Evolutionary conservation across 106 monocot genomes (phyloP), one percentile per base, ranked within the genome.

Genomic region (Apostasia ramifera): DNA sequence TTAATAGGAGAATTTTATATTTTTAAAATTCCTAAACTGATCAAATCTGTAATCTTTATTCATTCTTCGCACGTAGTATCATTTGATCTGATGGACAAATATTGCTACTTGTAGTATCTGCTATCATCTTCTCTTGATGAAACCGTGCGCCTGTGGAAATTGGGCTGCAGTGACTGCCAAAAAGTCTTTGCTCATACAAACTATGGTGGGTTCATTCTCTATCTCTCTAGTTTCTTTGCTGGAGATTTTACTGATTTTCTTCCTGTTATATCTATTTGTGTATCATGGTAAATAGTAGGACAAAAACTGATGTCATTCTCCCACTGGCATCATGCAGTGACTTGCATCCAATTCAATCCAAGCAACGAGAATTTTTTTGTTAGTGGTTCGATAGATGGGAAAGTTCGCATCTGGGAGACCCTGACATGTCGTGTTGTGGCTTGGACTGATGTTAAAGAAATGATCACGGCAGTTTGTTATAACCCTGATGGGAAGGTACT

Each of bases 311-410:
- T 65, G 4, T 56, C 14, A 65, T 65, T 37, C n/a, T 45, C 11
- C 45, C 37, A 7, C n/a, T 65, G 65, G 7, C 52, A 75, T 67
- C 63, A 67, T 75, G 81, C 80, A 94, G 93, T 94, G 55, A 89
- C 93, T 26, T 89, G 83, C 38, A 70, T 89, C 50, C 93, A 94
- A 44, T 89, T 89, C 62, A 84, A 87, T 69, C 93, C 93, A 5
- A 50, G 68, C 0, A 67, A 86, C 49, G 89, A 90, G 61, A 69
- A 73, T 47, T 94, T 78, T 48, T 86, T 94, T 50, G 69, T 94
- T 48, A 94, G 86, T 53, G 89, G 93, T 7, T 94, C 82, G 7
- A 80, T 94, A 67, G 93, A 94, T 75, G 93, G 93, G 1, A 89
- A 86, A 71, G 73, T 94, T 71, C 89, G 93, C 26, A 78, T 94